phyloP scores from a whole-genome alignment of 106 monocot genomes.

The Narthecium ossifragum region DNA sequence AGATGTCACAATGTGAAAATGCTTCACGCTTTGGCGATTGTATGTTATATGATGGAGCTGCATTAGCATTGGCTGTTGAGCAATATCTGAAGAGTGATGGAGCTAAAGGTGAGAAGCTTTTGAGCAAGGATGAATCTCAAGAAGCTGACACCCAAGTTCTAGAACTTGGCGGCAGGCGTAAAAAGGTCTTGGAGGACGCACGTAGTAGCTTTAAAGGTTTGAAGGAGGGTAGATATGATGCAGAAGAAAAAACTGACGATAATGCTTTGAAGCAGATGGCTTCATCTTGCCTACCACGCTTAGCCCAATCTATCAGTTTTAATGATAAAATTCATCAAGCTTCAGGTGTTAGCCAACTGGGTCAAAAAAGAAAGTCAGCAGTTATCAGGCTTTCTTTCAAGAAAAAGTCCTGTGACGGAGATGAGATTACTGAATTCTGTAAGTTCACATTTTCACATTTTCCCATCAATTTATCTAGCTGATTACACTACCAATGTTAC shows the following conservation, averaged over 20 bases:
- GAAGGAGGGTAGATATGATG: slow-evolving; percentile 15
- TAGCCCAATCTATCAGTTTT: slow-evolving; percentile 62
- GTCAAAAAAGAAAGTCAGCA: slow-evolving; percentile 50
- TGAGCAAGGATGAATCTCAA: slow-evolving; percentile 25
- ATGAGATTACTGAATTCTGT: slow-evolving; percentile 67
- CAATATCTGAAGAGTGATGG: slow-evolving; percentile 21
- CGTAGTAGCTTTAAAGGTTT: slow-evolving; percentile 29
- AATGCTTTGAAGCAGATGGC: slow-evolving; percentile 25
- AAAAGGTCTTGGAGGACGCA: slow-evolving; percentile 22
- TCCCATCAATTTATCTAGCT: no score
- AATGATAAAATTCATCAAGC: slow-evolving; percentile 60
- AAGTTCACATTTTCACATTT: no score
- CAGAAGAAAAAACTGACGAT: slow-evolving; percentile 37
- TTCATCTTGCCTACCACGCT: slow-evolving; percentile 29
- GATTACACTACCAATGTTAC: no score
- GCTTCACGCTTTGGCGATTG: slow-evolving; percentile 29
- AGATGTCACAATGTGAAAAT: slow-evolving; percentile 32
- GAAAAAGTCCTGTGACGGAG: slow-evolving; percentile 64
- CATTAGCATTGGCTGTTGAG: slow-evolving; percentile 29
- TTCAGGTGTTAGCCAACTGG: slow-evolving; percentile 13
- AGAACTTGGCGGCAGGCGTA: slow-evolving; percentile 23
- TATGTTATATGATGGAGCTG: slow-evolving; percentile 21
- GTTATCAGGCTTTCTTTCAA: slow-evolving; percentile 81
- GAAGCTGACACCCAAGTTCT: slow-evolving; percentile 2
- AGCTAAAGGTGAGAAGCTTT: slow-evolving; percentile 16